Base-by-base conservation (phyloP, 257 asterid species). In the Solanum corneliomulleri region DNA sequence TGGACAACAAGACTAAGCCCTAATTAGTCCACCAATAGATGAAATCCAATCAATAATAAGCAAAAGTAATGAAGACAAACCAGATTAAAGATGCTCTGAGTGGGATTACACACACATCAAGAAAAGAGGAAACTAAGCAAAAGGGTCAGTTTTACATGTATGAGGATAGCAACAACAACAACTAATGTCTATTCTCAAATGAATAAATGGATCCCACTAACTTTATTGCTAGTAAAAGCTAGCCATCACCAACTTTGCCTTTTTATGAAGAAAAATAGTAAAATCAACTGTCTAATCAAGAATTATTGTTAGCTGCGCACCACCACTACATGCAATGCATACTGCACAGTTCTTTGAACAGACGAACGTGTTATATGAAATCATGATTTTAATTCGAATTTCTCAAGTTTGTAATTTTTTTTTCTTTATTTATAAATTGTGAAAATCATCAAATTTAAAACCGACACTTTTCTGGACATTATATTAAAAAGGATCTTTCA, bases 381-480 rank as follows among this genome's bases (percentile, higher is more conserved):
- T 15, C 60, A 5, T 49, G 9, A 49, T 49, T 49, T 49, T 15
- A 13, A 13, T 47, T 47, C 4, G 56, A 47, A 5, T 37, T 37
- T 37, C 0, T 52, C 2, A 49, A 2, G 60, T 49, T 49, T 13
- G 11, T 41, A 37, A 13, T 1, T 4, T 13, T 1, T 49, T 52
- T 52, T 6, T 52, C 60, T 52, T 47, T n/a, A n/a, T n/a, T n/a
- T 7, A 49, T 49, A 15, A 16, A 15, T 16, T 16, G 23, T 52
- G 23, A 52, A 16, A 52, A 16, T 16, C 23, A 16, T 16, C 60
- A 52, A 52, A 52, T 0, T 3, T 8, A 49, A 16, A 49, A 49
- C 0, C 0, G 1, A 49, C 23, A 15, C 60, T 49, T 49, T 49
- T 49, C 7, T 49, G 0, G 3, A 16, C 9, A 15, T 1, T 16